Evolutionary conservation across 768 basidiomycete genomes (phyloP).

Genomic region (Boletus sensibilis): DNA sequence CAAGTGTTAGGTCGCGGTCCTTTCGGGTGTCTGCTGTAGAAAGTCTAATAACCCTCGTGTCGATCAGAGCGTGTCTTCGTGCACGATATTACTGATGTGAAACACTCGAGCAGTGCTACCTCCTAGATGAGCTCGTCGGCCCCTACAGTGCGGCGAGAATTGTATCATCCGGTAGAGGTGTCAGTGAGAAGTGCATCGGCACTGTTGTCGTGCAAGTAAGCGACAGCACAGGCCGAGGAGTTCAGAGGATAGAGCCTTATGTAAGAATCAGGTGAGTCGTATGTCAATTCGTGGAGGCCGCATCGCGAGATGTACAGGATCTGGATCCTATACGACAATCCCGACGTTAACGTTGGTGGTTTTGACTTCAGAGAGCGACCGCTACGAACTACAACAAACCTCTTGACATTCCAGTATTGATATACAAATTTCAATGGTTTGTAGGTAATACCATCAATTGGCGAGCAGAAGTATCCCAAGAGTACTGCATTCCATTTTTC

Average conservation of each 20-base stretch:
- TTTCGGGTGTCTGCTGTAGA: no score
- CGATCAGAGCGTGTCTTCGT: no score
- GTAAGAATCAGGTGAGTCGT: no score
- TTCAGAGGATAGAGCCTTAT: background rate
- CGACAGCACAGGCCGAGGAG: background rate
- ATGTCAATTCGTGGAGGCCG: background rate
- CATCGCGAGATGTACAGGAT: background rate
- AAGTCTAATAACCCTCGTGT: no score
- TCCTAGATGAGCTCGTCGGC: no score
- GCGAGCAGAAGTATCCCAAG: background rate
- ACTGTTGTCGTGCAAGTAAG: no score
- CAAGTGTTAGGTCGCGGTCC: no score
- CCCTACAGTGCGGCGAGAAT: no score
- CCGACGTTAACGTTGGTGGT: background rate
- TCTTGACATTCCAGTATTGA: background rate
- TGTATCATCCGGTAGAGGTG: no score
- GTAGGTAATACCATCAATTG: background rate
- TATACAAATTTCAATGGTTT: background rate
- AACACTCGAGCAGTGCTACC: no score
- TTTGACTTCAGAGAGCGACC: background rate
- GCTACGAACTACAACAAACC: background rate
- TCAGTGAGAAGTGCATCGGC: background rate
- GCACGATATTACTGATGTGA: no score
- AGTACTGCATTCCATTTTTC: constrained; percentile 1
- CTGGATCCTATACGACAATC: background rate